Conservation (phyloP, 768 basidiomycete genomes). For the Galerina marginata region DNA sequence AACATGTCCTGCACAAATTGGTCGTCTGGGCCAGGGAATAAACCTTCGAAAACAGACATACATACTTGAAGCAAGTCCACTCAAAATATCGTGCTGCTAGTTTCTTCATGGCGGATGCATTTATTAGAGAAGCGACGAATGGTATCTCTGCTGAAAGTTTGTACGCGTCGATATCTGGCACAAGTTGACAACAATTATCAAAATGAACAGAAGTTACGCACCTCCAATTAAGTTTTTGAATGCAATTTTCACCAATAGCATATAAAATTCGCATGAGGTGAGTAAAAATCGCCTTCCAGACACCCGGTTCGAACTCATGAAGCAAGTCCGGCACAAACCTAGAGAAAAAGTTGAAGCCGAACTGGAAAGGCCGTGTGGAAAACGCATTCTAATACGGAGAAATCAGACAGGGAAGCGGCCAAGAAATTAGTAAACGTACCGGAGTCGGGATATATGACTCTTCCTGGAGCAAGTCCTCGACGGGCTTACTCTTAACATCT, state of each 20-base stretch:
- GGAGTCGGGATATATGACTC: constrained; percentile 30
- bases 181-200: not conserved
- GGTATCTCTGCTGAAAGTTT: too few relatives aligned
- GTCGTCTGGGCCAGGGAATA: constrained; percentile 36
- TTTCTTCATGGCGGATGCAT: too few relatives aligned
- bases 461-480: constrained; percentile 24
- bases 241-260: constrained; percentile 17
- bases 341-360: constrained; percentile 25
- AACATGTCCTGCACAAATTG: constrained; percentile 29
- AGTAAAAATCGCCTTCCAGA: not conserved
- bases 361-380: constrained; percentile 13
- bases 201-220: constrained; percentile 12
- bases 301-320: constrained; percentile 7
- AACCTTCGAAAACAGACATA: constrained; percentile 39
- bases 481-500: constrained; percentile 21
- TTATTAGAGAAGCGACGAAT: too few relatives aligned
- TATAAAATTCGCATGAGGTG: constrained; percentile 19
- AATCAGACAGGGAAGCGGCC: not conserved
- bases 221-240: constrained; percentile 30
- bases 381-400: constrained; percentile 34
- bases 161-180: too few relatives aligned
- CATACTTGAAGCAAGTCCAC: too few relatives aligned
- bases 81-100: too few relatives aligned
- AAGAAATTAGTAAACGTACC: constrained; percentile 22
- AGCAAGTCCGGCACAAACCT: not conserved